These are phyloP conservation scores for Penicillium tannophilum DNA, from an alignment of 495 filamentous ascomycete genomes.

Conservation along the genomic window DNA sequence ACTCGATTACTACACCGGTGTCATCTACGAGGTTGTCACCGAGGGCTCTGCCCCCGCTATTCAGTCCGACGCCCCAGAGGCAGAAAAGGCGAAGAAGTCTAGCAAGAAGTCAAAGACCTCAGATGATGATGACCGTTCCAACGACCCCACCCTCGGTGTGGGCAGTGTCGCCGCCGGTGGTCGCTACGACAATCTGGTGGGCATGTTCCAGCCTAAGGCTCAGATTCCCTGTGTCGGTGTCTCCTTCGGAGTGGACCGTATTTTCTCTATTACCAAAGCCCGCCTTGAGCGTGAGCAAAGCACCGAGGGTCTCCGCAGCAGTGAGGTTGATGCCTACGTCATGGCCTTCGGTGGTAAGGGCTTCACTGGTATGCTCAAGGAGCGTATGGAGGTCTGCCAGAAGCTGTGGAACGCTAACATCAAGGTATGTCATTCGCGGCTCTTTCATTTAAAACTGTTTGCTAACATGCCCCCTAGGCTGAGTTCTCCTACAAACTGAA, in stretches of 20 bases:
- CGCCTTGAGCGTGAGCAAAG: slow-evolving; percentile 63
- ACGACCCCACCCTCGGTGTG: slow-evolving; percentile 80
- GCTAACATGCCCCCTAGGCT: slow-evolving; percentile 45
- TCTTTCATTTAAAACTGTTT: neutral
- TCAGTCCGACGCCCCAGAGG: slow-evolving; percentile 43
- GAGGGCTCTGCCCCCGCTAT: slow-evolving; percentile 74
- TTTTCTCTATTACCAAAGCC: slow-evolving; percentile 87
- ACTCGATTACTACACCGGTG: slow-evolving; percentile 91
- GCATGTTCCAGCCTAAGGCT: slow-evolving; percentile 84
- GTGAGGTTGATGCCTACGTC: slow-evolving; percentile 83
- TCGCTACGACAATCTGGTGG: slow-evolving; percentile 89
- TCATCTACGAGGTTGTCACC: slow-evolving; percentile 91
- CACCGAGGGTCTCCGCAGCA: slow-evolving; percentile 55
- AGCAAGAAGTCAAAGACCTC: slow-evolving; percentile 61
- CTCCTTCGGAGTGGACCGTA: slow-evolving; percentile 93
- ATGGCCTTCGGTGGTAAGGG: slow-evolving; percentile 93
- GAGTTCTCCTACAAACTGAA: slow-evolving; percentile 81
- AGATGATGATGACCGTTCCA: slow-evolving; percentile 78
- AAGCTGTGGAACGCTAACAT: slow-evolving; percentile 77
- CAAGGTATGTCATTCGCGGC: slow-evolving; percentile 51
- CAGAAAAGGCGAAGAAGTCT: slow-evolving; percentile 51
- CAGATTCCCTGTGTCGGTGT: slow-evolving; percentile 93
- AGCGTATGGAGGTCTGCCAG: slow-evolving; percentile 76
- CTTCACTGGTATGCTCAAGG: slow-evolving; percentile 75
- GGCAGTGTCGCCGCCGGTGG: slow-evolving; percentile 89